phyloP scores from a whole-genome alignment of 306 rosid species.

The Psophocarpus tetragonolobus region DNA sequence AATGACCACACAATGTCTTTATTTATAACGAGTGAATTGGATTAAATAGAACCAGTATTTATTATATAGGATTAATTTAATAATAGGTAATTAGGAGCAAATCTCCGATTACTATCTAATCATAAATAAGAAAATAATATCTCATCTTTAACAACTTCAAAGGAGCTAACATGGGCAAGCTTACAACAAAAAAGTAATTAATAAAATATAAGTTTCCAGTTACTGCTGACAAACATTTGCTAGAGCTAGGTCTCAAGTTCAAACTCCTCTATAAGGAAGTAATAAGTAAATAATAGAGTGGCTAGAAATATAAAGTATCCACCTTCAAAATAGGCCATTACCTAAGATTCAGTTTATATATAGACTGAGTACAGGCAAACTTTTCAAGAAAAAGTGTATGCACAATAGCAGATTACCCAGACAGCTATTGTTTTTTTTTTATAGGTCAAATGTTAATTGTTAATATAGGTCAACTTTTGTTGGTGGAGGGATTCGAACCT shows the following conservation, averaged over 20 bases:
- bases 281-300: conserved; percentile 6
- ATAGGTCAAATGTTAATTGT: too few relatives aligned
- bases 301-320: conserved; percentile 9
- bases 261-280: background rate
- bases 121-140: too few relatives aligned
- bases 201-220: conserved; percentile 4
- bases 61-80: too few relatives aligned
- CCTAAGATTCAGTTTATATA: background rate
- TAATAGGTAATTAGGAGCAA: too few relatives aligned
- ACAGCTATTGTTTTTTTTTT: background rate
- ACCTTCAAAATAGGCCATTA: background rate
- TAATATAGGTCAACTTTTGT: too few relatives aligned
- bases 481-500: too few relatives aligned
- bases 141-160: too few relatives aligned
- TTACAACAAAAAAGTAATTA: background rate
- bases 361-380: background rate
- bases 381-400: background rate
- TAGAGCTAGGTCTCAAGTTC: background rate
- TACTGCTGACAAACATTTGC: background rate
- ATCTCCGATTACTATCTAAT: too few relatives aligned
- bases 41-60: too few relatives aligned
- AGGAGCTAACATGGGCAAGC: background rate
- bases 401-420: background rate
- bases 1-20: too few relatives aligned
- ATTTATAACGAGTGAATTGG: too few relatives aligned